Evolutionary conservation across 768 basidiomycete genomes (phyloP).

Genomic region (Leccinum rimulosum): DNA sequence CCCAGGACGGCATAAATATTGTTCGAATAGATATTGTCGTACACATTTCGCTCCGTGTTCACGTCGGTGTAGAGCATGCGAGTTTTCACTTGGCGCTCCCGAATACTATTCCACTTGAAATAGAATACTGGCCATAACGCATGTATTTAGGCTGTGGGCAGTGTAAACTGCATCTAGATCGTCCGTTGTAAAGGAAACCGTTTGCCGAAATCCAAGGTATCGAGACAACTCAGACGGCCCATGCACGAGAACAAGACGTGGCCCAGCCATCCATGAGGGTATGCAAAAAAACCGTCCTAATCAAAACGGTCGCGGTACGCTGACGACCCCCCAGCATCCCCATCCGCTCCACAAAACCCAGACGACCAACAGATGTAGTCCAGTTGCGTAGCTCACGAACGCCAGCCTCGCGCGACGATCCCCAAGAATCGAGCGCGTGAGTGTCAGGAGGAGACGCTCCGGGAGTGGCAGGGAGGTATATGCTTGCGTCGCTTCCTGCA

Average conservation of each 20-base stretch:
- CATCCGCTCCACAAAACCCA: conserved; percentile 57
- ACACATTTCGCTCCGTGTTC: conserved; percentile 15
- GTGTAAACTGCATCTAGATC: neutral
- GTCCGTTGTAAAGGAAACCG: neutral
- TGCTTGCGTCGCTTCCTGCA: conserved; percentile 90
- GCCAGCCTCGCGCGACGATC: conserved; percentile 87
- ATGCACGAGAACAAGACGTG: neutral
- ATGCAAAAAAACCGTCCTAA: neutral
- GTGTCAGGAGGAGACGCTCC: conserved; percentile 80
- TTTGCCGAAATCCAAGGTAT: no score
- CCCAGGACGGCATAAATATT: conserved; percentile 89
- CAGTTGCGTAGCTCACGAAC: conserved; percentile 85
- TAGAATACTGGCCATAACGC: neutral
- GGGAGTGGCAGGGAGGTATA: conserved; percentile 89
- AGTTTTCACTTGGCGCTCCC: no score
- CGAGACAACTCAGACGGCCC: neutral
- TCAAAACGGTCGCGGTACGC: conserved; percentile 19
- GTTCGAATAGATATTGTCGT: conserved; percentile 86
- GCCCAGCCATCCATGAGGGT: no score
- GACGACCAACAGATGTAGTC: conserved; percentile 78
- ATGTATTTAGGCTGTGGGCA: neutral
- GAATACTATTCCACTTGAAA: neutral
- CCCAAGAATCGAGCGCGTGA: conserved; percentile 84
- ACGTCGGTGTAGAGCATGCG: neutral
- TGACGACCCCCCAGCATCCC: conserved; percentile 53